Percentiles rank a stretch among this genome's conserved stretches.
Evolutionary conservation across 352 stramenopile genomes (phyloP).

Genomic region (Elongisporangium anandrum): DNA sequence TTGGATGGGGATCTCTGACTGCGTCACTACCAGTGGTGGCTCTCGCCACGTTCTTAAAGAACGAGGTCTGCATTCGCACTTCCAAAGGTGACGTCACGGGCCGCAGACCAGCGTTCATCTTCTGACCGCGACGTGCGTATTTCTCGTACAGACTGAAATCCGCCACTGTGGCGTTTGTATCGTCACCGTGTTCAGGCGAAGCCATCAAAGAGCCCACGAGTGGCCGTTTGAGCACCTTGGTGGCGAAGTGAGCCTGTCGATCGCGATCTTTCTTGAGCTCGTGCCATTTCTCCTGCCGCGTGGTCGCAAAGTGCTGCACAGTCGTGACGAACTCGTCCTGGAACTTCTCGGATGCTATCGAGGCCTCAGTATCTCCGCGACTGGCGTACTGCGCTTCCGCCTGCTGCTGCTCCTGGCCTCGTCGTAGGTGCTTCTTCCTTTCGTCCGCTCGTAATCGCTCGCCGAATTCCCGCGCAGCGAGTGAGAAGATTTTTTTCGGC

Average conservation of each 20-base stretch:
- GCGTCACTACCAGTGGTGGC: not conserved
- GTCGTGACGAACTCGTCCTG: slow-evolving; percentile 63
- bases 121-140: slow-evolving; percentile 17
- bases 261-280: slow-evolving; percentile 43
- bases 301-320: slow-evolving; percentile 41
- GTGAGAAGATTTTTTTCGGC: slow-evolving; percentile 46
- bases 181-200: not conserved
- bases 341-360: slow-evolving; percentile 26
- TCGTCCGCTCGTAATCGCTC: slow-evolving; percentile 29
- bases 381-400: slow-evolving; percentile 42
- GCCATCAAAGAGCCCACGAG: slow-evolving; percentile 21
- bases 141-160: slow-evolving; percentile 38
- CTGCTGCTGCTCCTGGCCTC: slow-evolving; percentile 21
- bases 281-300: slow-evolving; percentile 40
- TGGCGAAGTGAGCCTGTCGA: slow-evolving; percentile 28
- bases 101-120: slow-evolving; percentile 11
- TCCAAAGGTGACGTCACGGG: slow-evolving; percentile 28
- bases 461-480: slow-evolving; percentile 50
- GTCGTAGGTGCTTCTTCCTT: slow-evolving; percentile 25
- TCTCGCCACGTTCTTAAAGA: slow-evolving; percentile 13
- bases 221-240: slow-evolving; percentile 26
- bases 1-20: not conserved
- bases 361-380: not conserved
- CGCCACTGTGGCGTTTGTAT: slow-evolving; percentile 8
- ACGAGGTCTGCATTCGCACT: slow-evolving; percentile 25